Evolutionary conservation across 2,329 filamentous ascomycete species (phyloP), one percentile per base, ranked within the genome.

Genomic region (Tolypocladium nubicola): DNA sequence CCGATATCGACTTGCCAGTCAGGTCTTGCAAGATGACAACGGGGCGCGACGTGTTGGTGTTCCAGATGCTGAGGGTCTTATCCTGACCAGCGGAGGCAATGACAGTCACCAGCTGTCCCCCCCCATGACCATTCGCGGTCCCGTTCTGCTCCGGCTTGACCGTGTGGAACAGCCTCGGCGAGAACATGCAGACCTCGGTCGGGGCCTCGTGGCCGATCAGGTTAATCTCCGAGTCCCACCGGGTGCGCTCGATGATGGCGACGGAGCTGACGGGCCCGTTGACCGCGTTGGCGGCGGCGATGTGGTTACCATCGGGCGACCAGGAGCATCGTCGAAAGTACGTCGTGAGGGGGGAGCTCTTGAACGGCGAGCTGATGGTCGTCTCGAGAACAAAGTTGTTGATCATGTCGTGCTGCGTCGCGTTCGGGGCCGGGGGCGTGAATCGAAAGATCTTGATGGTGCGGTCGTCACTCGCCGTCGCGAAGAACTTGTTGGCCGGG

Each of bases 401-500:
- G 61, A 94, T 85, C 76, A 96, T 94, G 70, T 99, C 94, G 69
- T 97, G 90, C 56, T 93, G 86, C 1, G 90, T 96, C 40, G 94
- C 90, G 70, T 96, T 97, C 11, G 94, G 89, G 1, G 87, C 83
- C 0, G 94, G 92, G 1, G 93, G 88, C 2, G 89, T 96, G 71
- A 97, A 99, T 59, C 92, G 86, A 73, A 96, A 97, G 65, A 99
- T 90, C 71, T 96, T 96, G 73, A 99, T 96, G 2, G 91, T 93
- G 59, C 94, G 86, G 72, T 99, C 94, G 71, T 99, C 94, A 74
- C 91, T 96, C 2, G 95, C 92, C 0, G 95, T 99, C 19, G 95
- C 94, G 73, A 99, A 99, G 77, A 96, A 99, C 70, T 97, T 99
- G 76, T 97, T 97, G 47, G 94, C 94, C 0, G 94, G 94, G 69